phyloP scores from a whole-genome alignment of 257 asterid genomes.

The Pogostemon cablin region DNA sequence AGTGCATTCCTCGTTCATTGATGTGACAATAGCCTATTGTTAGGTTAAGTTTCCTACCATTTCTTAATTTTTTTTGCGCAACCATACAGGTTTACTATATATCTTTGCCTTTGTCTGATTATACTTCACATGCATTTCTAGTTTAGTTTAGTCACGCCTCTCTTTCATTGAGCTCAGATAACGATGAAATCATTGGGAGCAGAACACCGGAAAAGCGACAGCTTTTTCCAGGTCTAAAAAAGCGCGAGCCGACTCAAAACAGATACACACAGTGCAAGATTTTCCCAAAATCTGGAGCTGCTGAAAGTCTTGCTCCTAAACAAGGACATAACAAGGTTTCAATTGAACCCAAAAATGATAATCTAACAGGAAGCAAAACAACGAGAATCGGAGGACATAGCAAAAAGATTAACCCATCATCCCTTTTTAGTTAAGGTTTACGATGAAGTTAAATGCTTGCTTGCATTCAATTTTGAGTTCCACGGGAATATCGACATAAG shows the following conservation, averaged over 20 bases:
- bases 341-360: slow-evolving; percentile 29
- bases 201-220: slow-evolving; percentile 49
- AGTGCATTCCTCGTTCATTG: not conserved
- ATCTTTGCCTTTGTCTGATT: not conserved
- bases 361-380: slow-evolving; percentile 41
- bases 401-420: slow-evolving; percentile 27
- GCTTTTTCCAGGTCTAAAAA: slow-evolving; percentile 46
- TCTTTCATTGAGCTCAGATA: slow-evolving; percentile 46
- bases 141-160: not conserved
- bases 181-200: slow-evolving; percentile 59
- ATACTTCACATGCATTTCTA: too few species aligned
- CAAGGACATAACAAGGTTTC: slow-evolving; percentile 38
- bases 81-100: not conserved
- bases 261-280: slow-evolving; percentile 52
- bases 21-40: not conserved
- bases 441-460: not conserved
- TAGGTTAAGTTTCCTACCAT: not conserved
- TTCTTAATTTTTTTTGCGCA: not conserved
- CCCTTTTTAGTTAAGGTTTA: slow-evolving; percentile 14
- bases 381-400: slow-evolving; percentile 31
- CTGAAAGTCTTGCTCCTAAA: slow-evolving; percentile 36
- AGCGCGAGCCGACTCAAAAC: slow-evolving; percentile 39
- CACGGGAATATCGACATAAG: too few species aligned
- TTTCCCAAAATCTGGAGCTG: slow-evolving; percentile 49
- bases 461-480: too few species aligned